Base-by-base conservation (phyloP, 208 protist species). In the Acanthamoeba castellanii region DNA sequence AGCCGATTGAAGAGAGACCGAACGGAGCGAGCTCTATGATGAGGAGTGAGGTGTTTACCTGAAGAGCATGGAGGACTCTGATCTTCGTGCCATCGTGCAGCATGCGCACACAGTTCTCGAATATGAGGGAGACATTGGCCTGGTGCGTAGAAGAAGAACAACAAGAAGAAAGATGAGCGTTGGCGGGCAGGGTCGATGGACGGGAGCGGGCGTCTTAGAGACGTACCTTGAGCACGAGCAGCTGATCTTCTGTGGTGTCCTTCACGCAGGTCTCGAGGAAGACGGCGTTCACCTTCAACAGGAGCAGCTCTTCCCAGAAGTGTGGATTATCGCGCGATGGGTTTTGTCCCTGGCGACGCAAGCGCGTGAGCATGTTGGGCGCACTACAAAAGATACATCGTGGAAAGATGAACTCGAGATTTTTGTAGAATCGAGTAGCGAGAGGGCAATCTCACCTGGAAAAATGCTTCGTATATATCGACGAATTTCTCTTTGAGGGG, bases 401-500 rank as follows among this genome's bases (percentile, higher is more conserved):
- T 9, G 42, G 42, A 45, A 45, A 45, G 42, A 45, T 45, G 42
- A 45, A 45, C 42, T 45, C 42, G 42, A 45, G 42, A 45, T 45
- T 45, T 45, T 45, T 45, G 42, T 45, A 9, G 42, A 45, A 45
- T 45, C 42, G 42, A 45, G 42, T 45, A 45, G 42, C 42, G 42
- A 2, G 42, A 45, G 1, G 8, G 5, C 13, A 61, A n/a, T 59
- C n/a, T 9, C n/a, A 88, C 81, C 45, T 61, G 8, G 81, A 88
- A 88, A 25, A 88, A 88, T 14, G 81, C 20, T 25, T 89, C 82
- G 50, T 89, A 89, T 30, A 66, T 61, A 42, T 89, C 50, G 13
- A 89, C 82, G 22, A 89, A 68, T 66, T 89, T 89, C n/a, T 89
- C 82, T 66, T 89, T 89, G n/a, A 89, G 82, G 27, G 82, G 70